Evolutionary conservation across 23 red algal species (phyloP).

Genomic region (Agarophyton chilense): DNA sequence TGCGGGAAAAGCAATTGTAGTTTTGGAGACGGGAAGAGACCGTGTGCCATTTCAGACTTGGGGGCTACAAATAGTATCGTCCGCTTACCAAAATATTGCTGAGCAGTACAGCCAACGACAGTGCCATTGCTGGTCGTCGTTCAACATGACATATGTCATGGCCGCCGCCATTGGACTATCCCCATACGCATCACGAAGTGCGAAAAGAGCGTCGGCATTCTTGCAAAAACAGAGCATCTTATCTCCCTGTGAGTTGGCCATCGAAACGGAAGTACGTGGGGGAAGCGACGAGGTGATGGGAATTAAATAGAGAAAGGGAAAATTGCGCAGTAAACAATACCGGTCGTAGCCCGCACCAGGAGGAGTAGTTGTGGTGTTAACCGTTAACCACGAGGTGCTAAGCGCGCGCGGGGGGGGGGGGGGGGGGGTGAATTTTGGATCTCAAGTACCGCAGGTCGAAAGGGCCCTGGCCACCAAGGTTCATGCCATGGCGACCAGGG

Average conservation of each 20-base stretch:
- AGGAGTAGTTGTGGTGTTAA: too few species aligned
- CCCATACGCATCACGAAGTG: background rate
- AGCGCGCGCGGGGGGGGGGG: too few species aligned
- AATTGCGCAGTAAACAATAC: too few species aligned
- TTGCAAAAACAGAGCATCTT: background rate
- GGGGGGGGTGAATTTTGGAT: too few species aligned
- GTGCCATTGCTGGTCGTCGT: too few species aligned
- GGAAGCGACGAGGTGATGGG: background rate
- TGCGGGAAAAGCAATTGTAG: slow-evolving; percentile 70
- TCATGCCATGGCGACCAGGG: too few species aligned
- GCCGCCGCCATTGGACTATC: background rate
- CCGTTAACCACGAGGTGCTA: too few species aligned
- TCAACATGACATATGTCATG: too few species aligned
- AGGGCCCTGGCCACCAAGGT: too few species aligned
- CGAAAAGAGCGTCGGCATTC: background rate
- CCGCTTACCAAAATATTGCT: slow-evolving; percentile 63
- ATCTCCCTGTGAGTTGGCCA: background rate
- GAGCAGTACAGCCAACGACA: slow-evolving; percentile 62
- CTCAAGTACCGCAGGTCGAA: too few species aligned
- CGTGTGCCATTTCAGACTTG: slow-evolving; percentile 87
- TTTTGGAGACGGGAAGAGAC: slow-evolving; percentile 94
- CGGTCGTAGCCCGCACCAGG: too few species aligned
- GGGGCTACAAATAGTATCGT: slow-evolving; percentile 50
- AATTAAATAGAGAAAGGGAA: background rate
- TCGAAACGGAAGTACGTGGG: background rate